These are phyloP conservation scores for Tylopilus plumbeoviolaceoides DNA, from an alignment of 768 basidiomycete genomes.

Conservation along the genomic window DNA sequence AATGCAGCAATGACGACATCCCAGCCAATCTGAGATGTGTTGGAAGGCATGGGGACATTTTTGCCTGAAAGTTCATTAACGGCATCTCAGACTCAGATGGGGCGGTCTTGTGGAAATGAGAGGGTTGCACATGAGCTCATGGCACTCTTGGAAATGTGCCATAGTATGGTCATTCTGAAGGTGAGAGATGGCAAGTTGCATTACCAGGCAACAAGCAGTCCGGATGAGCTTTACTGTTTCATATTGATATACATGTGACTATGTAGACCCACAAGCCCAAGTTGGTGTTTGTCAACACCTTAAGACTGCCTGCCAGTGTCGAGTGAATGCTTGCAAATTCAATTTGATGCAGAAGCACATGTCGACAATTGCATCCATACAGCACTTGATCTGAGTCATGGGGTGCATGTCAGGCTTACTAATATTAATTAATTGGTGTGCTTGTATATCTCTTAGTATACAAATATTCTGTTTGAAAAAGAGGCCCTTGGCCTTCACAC, in stretches of 20 bases:
- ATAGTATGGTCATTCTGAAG: constrained; percentile 98
- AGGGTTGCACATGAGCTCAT: constrained; percentile 68
- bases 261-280: constrained; percentile 88
- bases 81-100: background rate
- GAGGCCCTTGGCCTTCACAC: too few relatives aligned
- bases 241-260: too few relatives aligned
- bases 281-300: constrained; percentile 85
- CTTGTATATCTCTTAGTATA: too few relatives aligned
- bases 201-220: constrained; percentile 96
- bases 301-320: constrained; percentile 57
- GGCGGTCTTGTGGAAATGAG: constrained; percentile 35
- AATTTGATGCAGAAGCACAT: constrained; percentile 97
- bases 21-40: constrained; percentile 58
- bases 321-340: constrained; percentile 99
- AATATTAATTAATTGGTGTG: too few relatives aligned
- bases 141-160: constrained; percentile 88
- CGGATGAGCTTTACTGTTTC: constrained; percentile 58
- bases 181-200: constrained; percentile 81
- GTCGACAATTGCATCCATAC: constrained; percentile 66
- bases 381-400: too few relatives aligned
- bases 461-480: too few relatives aligned
- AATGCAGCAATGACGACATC: too few relatives aligned
- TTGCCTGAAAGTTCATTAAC: background rate
- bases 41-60: constrained; percentile 37
- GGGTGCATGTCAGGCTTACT: too few relatives aligned